Percentiles rank a stretch among this genome's conserved stretches.
phyloP scores from a whole-genome alignment of 768 basidiomycete species.

The Hericium rajendrae region DNA sequence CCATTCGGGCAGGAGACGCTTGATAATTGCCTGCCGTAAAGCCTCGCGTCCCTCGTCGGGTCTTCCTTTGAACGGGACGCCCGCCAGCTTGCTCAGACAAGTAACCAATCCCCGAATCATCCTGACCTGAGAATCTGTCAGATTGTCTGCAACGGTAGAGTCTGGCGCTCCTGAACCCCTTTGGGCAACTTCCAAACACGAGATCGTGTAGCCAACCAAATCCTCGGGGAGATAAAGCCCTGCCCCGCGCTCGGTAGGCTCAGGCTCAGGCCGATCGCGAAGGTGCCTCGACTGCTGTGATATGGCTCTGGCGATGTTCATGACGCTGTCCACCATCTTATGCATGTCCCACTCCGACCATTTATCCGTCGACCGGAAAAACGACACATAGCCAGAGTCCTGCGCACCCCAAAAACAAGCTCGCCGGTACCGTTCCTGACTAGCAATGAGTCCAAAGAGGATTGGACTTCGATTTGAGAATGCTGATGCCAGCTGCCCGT shows the following conservation, averaged over 20 bases:
- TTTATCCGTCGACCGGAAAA: conserved; percentile 41
- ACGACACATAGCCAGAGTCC: conserved; percentile 56
- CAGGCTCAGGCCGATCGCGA: conserved; percentile 66
- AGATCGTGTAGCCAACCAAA: conserved; percentile 80
- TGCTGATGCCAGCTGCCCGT: conserved; percentile 78
- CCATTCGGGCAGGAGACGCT: conserved; percentile 87
- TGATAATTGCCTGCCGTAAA: conserved; percentile 78
- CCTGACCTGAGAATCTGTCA: conserved; percentile 68
- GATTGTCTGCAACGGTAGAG: conserved; percentile 56
- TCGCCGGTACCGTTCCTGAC: conserved; percentile 77
- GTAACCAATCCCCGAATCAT: conserved; percentile 72
- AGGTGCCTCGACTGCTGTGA: conserved; percentile 82
- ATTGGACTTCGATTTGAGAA: conserved; percentile 77
- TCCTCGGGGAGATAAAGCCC: conserved; percentile 92
- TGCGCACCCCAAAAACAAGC: conserved; percentile 82
- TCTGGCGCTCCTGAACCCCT: conserved; percentile 49
- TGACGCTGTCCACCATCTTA: conserved; percentile 84
- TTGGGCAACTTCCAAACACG: conserved; percentile 70
- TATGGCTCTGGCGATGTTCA: conserved; percentile 65
- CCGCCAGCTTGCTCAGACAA: conserved; percentile 56
- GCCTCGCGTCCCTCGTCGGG: conserved; percentile 70
- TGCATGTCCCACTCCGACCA: conserved; percentile 47
- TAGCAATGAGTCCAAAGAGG: conserved; percentile 61
- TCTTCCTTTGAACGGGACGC: conserved; percentile 58
- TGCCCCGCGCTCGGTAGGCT: conserved; percentile 62